A percentile compares a stretch with the other conserved stretches of the same genome.
Evolutionary conservation across 495 filamentous ascomycete genomes (phyloP).

Genomic region (Arthonia radiata): DNA sequence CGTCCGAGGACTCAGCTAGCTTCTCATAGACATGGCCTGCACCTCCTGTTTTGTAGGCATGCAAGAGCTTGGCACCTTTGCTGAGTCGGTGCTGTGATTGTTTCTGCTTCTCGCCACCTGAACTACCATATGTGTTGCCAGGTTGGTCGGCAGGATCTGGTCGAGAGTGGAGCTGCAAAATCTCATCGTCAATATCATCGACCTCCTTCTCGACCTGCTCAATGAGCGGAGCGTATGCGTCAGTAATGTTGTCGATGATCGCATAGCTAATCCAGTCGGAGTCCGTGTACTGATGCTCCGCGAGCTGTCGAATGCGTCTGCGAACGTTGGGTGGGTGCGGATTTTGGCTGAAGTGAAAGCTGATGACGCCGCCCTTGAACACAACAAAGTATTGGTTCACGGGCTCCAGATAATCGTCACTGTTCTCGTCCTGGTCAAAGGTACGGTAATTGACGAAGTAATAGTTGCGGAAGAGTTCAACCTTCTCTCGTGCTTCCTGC

Average conservation of each 20-base stretch:
- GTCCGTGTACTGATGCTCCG: slow-evolving; percentile 76
- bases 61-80: too few relatives aligned
- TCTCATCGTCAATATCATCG: slow-evolving; percentile 65
- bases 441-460: slow-evolving; percentile 96
- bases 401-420: slow-evolving; percentile 72
- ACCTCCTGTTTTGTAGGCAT: not conserved
- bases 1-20: slow-evolving; percentile 16
- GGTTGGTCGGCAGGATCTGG: slow-evolving; percentile 14
- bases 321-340: slow-evolving; percentile 92
- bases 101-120: too few relatives aligned
- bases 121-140: slow-evolving; percentile 3
- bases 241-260: slow-evolving; percentile 93
- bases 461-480: slow-evolving; percentile 88
- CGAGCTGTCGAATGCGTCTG: slow-evolving; percentile 71
- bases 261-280: slow-evolving; percentile 98
- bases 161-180: slow-evolving; percentile 46
- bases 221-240: slow-evolving; percentile 79
- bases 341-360: slow-evolving; percentile 82
- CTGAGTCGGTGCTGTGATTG: too few relatives aligned
- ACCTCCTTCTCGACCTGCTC: slow-evolving; percentile 74
- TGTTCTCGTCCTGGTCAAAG: slow-evolving; percentile 79
- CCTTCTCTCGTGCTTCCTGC: slow-evolving; percentile 91
- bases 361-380: slow-evolving; percentile 82
- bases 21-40: slow-evolving; percentile 14
- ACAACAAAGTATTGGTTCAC: slow-evolving; percentile 97